Evolutionary conservation across 768 basidiomycete genomes (phyloP), one percentile per base, ranked within the genome.

Genomic region (Boletus pseudopeckii): DNA sequence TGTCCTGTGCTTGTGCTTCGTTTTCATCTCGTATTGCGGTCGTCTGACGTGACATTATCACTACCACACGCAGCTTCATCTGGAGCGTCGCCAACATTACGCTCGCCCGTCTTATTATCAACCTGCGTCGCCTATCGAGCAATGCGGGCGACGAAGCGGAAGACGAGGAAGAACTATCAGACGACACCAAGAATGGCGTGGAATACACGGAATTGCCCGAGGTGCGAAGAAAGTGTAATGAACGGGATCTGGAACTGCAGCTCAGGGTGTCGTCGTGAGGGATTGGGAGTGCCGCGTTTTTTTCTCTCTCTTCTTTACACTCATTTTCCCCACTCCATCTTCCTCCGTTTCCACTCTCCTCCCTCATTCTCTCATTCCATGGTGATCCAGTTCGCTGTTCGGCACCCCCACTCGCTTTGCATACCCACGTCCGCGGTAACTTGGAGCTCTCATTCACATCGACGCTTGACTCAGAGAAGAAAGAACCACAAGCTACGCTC

Each of bases 61-160:
- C 24, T 24, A 24, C 24, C 24, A 24, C 24, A 20, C n/a, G 3
- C 38, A 75, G 74, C 52, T 67, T 74, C 54, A 47, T 71, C 10
- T 75, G 74, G 74, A 68, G 72, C 33, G 42, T 66, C 20, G 61
- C 63, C 37, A 74, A 72, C 28, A 55, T 71, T 5, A 67, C 67
- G 15, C 61, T 72, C 1, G 57, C 74, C 1, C 63, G 63, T 30
- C 67, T 75, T 24, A 66, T 74, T 37, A 39, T 75, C 30, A 67
- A 74, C 37, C 47, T 73, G 18, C 66, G 74, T 36, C 59, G 66
- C 1, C 11, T 63, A 7, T 50, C 60, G 4, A n/a, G 0, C 20
- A 10, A 39, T 1, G 17, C 24, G 22, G 10, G 7, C 14, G 17
- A 46, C 18, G 13, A 24, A 5, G 9, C 10, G 2, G 15, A 22